Evolutionary conservation across 805 yeast genomes (phyloP).

Genomic region (Soucietia sequanensis): DNA sequence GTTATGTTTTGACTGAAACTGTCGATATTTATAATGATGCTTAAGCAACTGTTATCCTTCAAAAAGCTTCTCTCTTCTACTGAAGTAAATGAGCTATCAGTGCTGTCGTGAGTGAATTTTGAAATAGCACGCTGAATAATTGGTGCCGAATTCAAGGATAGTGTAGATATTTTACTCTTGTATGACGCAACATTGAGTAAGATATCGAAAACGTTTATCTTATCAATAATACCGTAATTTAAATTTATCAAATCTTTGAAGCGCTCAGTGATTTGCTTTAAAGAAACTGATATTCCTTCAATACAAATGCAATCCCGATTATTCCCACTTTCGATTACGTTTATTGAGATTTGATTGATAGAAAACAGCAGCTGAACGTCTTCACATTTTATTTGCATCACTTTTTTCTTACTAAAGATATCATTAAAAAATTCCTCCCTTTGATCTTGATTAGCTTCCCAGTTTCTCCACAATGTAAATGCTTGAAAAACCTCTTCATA

Average conservation of each 20-base stretch:
- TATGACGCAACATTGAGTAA: slow-evolving; percentile 14
- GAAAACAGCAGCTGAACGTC: neutral
- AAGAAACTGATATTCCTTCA: slow-evolving; percentile 6
- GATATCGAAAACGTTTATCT: slow-evolving; percentile 5
- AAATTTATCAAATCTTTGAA: slow-evolving; percentile 5
- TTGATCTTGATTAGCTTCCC: slow-evolving; percentile 65
- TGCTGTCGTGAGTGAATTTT: neutral
- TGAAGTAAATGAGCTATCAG: neutral
- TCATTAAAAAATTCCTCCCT: slow-evolving; percentile 17
- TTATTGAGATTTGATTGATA: slow-evolving; percentile 1
- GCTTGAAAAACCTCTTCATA: slow-evolving; percentile 52
- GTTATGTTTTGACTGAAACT: neutral
- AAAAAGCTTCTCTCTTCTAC: neutral
- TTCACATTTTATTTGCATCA: neutral
- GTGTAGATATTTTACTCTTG: slow-evolving; percentile 17
- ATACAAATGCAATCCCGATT: slow-evolving; percentile 16
- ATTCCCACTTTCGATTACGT: neutral
- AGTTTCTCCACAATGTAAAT: slow-evolving; percentile 81
- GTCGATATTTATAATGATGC: neutral
- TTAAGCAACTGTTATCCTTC: neutral
- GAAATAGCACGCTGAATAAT: too few species aligned
- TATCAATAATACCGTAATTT: slow-evolving; percentile 9
- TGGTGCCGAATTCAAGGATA: slow-evolving; percentile 13
- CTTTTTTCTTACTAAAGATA: slow-evolving; percentile 8
- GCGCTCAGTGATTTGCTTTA: slow-evolving; percentile 1